phyloP scores from a whole-genome alignment of 495 filamentous ascomycete genomes.

The Tuber borchii region DNA sequence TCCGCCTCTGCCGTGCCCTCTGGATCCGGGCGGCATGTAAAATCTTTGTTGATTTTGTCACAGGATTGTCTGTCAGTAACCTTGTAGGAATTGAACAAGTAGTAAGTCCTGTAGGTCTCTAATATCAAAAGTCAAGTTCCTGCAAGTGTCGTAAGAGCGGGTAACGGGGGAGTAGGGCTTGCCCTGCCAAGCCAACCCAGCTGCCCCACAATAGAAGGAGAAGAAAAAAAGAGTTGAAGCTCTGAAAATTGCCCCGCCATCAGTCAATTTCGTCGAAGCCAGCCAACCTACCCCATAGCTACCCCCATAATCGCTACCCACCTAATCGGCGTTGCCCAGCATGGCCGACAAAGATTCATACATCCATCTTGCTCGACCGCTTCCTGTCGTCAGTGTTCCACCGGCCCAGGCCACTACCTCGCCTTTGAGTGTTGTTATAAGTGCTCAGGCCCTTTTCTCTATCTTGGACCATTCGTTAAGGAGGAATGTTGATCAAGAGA shows the following conservation, averaged over 20 bases:
- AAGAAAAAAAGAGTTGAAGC: slow-evolving; percentile 21
- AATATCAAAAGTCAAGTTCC: neutral
- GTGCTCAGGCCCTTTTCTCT: slow-evolving; percentile 91
- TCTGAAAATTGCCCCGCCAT: slow-evolving; percentile 15
- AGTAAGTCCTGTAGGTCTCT: neutral
- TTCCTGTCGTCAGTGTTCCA: slow-evolving; percentile 72
- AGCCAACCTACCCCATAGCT: slow-evolving; percentile 12
- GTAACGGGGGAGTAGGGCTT: slow-evolving; percentile 20
- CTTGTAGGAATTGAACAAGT: neutral
- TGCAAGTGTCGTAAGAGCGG: neutral
- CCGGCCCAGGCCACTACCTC: slow-evolving; percentile 59
- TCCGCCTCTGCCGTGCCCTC: slow-evolving; percentile 23
- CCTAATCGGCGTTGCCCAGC: slow-evolving; percentile 44
- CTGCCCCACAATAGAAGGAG: slow-evolving; percentile 32
- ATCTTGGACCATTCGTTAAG: slow-evolving; percentile 95
- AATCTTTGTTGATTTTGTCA: neutral
- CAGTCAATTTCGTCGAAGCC: slow-evolving; percentile 13
- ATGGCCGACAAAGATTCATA: slow-evolving; percentile 85
- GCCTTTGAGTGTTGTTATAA: slow-evolving; percentile 85
- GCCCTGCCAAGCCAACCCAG: slow-evolving; percentile 39
- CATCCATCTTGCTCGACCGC: slow-evolving; percentile 85
- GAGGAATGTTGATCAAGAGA: slow-evolving; percentile 78
- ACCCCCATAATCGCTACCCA: neutral
- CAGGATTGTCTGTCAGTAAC: neutral
- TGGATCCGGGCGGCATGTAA: slow-evolving; percentile 22